Evolutionary conservation across 345 rosid species (phyloP).

Genomic region (Salix arbutifolia): DNA sequence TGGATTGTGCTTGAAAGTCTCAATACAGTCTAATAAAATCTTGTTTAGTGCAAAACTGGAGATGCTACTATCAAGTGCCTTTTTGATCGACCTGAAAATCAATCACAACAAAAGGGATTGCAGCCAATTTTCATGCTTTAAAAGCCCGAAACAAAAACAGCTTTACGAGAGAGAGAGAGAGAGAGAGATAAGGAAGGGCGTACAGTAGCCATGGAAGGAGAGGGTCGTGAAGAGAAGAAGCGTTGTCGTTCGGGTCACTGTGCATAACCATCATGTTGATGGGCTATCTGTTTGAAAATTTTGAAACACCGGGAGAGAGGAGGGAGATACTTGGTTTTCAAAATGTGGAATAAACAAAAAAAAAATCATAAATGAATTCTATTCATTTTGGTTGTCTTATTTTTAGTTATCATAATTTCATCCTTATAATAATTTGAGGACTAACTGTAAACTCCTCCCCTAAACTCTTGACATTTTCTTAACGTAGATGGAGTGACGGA

Average conservation of each 20-base stretch:
- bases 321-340: slow-evolving; percentile 16
- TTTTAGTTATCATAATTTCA: no score
- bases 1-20: slow-evolving; percentile 48
- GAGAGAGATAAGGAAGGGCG: background rate
- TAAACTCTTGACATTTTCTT: no score
- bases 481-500: no score
- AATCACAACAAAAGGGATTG: background rate
- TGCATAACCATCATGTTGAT: slow-evolving; percentile 21
- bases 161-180: background rate
- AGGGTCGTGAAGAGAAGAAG: slow-evolving; percentile 33
- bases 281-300: slow-evolving; percentile 5
- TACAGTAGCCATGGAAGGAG: slow-evolving; percentile 64
- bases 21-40: slow-evolving; percentile 49
- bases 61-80: slow-evolving; percentile 31
- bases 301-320: background rate
- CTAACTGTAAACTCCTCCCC: no score
- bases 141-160: background rate
- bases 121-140: background rate
- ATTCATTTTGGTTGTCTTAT: background rate
- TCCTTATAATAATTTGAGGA: no score
- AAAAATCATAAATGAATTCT: no score
- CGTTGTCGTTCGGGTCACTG: slow-evolving; percentile 10
- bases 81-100: slow-evolving; percentile 48
- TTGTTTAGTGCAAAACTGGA: slow-evolving; percentile 33
- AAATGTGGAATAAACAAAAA: background rate